A percentile compares a stretch with the other conserved stretches of the same genome.
phyloP scores from a whole-genome alignment of 2,329 filamentous ascomycete species.

The Exophiala bonariae region DNA sequence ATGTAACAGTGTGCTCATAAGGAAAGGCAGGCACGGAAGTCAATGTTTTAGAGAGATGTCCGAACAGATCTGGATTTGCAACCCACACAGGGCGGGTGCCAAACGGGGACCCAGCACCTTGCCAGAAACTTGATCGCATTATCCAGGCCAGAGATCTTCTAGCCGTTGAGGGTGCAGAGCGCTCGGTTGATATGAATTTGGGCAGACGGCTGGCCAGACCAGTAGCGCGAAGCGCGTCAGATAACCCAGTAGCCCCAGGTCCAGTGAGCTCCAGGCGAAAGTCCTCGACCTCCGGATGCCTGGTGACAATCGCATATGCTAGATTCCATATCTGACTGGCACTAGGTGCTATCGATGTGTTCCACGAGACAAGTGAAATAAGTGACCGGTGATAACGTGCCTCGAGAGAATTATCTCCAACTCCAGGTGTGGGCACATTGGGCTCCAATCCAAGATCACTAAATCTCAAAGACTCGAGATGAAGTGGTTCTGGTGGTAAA shows the following conservation, averaged over 20 bases:
- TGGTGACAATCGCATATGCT: constrained; percentile 38
- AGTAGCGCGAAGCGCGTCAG: constrained; percentile 31
- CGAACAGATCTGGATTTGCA: constrained; percentile 39
- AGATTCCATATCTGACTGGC: constrained; percentile 42
- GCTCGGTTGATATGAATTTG: no score
- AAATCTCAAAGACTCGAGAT: constrained; percentile 33
- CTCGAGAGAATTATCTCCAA: constrained; percentile 41
- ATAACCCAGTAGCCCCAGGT: constrained; percentile 25
- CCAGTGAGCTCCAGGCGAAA: constrained; percentile 37
- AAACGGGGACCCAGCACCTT: constrained; percentile 67
- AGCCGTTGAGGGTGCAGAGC: no score
- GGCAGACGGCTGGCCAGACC: no score
- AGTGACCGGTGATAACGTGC: constrained; percentile 35
- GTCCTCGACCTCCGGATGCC: constrained; percentile 33
- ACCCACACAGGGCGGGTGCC: constrained; percentile 65
- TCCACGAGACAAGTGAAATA: constrained; percentile 36
- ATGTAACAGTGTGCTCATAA: constrained; percentile 30
- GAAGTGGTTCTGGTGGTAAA: constrained; percentile 29
- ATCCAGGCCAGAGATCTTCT: no score
- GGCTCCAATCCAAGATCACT: constrained; percentile 30
- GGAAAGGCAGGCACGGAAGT: constrained; percentile 3
- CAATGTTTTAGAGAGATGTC: constrained; percentile 31
- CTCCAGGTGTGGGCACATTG: constrained; percentile 23
- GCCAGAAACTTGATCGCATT: constrained; percentile 63
- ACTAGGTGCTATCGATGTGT: constrained; percentile 30